Evolutionary conservation across 2,329 filamentous ascomycete genomes (phyloP), one percentile per base, ranked within the genome.

Genomic region (Alternaria dauci): DNA sequence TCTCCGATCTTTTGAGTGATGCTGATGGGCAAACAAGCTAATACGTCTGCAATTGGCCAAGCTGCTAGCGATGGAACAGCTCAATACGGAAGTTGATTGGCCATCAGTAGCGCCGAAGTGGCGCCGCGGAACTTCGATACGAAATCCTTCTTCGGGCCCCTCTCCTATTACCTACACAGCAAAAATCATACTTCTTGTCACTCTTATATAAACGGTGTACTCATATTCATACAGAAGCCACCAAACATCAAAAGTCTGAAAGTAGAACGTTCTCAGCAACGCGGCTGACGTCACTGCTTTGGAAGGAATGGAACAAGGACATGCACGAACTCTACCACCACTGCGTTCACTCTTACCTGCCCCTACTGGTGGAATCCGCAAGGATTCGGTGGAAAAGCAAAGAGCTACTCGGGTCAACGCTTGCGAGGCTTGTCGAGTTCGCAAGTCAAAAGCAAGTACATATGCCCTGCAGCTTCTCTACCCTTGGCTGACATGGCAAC

Each of bases 361-460:
- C 12, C 57, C 57, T 23, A 44, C 43, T 25, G 57, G 57, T 16
- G 28, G 44, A 5, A 20, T 42, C 12, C 57, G 52, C 28, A 55
- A 20, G 26, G 57, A 55, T 38, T 25, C 36, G 9, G 36, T 16
- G 8, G 51, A 55, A 30, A 46, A n/a, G 11, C 53, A 44, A 4
- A 60, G 38, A 28, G 16, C 43, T 23, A 38, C 36, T 16, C 54
- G 54, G 11, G 20, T 34, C 54, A 59, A 55, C 41, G 57, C 56
- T 26, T 62, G 60, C 26, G 60, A 60, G 26, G 59, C 55, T 38
- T 65, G 62, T 41, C 62, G 62, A 46, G 39, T 23, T 34, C 59
- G 55, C 20, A 65, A 65, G 52, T 59, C 59, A 43, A 65, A 59
- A 47, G 62, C 43, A 52, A 59, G 44, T 58, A 34, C 36, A 23